phyloP scores from a whole-genome alignment of 345 rosid species.

The Lepidium sativum region DNA sequence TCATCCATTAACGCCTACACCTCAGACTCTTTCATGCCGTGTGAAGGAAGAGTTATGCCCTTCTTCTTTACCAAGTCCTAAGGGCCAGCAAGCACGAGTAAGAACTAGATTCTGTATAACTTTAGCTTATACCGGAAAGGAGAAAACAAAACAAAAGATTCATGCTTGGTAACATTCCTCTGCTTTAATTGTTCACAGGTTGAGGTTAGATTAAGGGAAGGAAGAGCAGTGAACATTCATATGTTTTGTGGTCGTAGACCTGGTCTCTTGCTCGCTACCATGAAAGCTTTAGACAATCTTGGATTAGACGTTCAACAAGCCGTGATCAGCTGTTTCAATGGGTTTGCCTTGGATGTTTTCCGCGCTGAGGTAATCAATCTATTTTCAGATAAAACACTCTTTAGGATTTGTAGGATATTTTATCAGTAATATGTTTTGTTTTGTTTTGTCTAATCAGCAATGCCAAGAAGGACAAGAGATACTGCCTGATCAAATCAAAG shows the following conservation, averaged over 20 bases:
- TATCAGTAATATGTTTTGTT: not conserved
- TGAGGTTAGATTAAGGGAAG: slow-evolving; percentile 92
- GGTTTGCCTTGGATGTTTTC: slow-evolving; percentile 88
- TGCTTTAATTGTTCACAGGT: slow-evolving; percentile 32
- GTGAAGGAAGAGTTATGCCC: slow-evolving; percentile 79
- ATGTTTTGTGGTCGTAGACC: slow-evolving; percentile 95
- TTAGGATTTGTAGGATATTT: not conserved
- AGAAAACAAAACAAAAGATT: not conserved
- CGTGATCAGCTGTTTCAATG: slow-evolving; percentile 93
- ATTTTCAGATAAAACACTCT: not conserved
- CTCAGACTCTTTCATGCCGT: slow-evolving; percentile 61
- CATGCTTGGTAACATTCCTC: not conserved
- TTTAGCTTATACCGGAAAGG: not conserved
- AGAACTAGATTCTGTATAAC: not conserved
- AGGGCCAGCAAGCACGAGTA: slow-evolving; percentile 83
- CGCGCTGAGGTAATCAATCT: slow-evolving; percentile 66
- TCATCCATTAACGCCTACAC: slow-evolving; percentile 85
- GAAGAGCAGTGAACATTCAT: slow-evolving; percentile 95
- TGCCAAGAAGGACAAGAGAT: slow-evolving; percentile 82
- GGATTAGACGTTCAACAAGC: slow-evolving; percentile 96
- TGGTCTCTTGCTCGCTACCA: slow-evolving; percentile 79
- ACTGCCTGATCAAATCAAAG: slow-evolving; percentile 82
- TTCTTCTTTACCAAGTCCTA: slow-evolving; percentile 60
- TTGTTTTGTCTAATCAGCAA: slow-evolving; percentile 44
- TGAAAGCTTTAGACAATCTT: slow-evolving; percentile 88